These are phyloP conservation scores for Sambucus nigra DNA, from an alignment of 129 eudicot genomes.

Conservation along the genomic window DNA sequence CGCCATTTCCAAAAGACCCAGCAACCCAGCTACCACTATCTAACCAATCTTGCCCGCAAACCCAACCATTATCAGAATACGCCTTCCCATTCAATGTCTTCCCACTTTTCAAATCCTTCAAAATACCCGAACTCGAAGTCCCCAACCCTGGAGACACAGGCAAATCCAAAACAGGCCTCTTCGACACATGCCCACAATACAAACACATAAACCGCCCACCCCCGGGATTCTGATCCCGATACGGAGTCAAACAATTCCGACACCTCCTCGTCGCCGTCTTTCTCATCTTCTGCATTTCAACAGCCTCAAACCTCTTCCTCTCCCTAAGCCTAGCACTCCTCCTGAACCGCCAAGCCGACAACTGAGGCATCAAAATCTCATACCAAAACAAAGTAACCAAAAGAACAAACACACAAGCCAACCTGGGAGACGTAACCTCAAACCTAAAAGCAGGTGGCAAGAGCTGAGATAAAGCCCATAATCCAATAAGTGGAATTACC, in stretches of 20 bases:
- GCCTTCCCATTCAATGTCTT: constrained; percentile 64
- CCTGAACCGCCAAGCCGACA: constrained; percentile 65
- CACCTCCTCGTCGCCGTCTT: constrained; percentile 84
- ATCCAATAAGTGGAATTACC: constrained; percentile 83
- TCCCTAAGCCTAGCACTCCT: constrained; percentile 83
- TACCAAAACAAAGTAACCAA: constrained; percentile 81
- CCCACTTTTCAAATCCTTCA: constrained; percentile 81
- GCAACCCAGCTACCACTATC: constrained; percentile 63
- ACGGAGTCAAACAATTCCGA: constrained; percentile 77
- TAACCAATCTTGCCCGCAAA: constrained; percentile 74
- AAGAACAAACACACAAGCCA: constrained; percentile 84
- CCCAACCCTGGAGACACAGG: constrained; percentile 58
- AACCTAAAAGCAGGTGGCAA: constrained; percentile 84
- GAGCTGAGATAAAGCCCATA: constrained; percentile 85
- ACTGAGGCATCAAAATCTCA: constrained; percentile 81
- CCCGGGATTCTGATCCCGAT: constrained; percentile 83
- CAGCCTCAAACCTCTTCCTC: constrained; percentile 70
- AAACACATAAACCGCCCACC: constrained; percentile 88
- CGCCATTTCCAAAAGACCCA: constrained; percentile 44
- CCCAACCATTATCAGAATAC: constrained; percentile 68
- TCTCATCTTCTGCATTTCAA: constrained; percentile 75
- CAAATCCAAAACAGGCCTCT: constrained; percentile 70
- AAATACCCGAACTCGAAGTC: constrained; percentile 53
- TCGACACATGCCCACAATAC: constrained; percentile 80
- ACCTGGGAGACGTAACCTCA: constrained; percentile 75